Percentiles rank a stretch among this genome's conserved stretches.
Conservation (phyloP, 2,329 filamentous ascomycete genomes). For the Paracoccidioides lutzii region DNA sequence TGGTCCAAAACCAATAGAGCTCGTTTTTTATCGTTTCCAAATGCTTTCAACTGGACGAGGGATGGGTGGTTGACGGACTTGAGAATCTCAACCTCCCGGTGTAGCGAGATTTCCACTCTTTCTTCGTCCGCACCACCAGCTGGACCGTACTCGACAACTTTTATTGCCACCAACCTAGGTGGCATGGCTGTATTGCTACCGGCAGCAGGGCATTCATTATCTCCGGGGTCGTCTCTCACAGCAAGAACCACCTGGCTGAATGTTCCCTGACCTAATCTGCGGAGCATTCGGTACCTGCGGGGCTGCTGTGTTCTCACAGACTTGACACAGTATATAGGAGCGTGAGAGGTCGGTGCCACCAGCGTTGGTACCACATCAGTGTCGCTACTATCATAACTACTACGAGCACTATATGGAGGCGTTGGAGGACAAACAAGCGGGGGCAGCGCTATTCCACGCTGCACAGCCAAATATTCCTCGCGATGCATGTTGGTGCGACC, state of each 20-base stretch:
- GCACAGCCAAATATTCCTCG: slow-evolving; percentile 67
- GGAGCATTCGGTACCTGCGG: slow-evolving; percentile 66
- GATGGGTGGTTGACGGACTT: slow-evolving; percentile 78
- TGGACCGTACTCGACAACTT: slow-evolving; percentile 89
- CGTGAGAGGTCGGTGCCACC: slow-evolving; percentile 10
- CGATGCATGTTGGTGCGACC: slow-evolving; percentile 45
- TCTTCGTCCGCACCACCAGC: slow-evolving; percentile 88
- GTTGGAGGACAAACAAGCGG: slow-evolving; percentile 54
- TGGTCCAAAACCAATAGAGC: slow-evolving; percentile 81
- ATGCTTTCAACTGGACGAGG: slow-evolving; percentile 80
- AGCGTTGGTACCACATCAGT: slow-evolving; percentile 24
- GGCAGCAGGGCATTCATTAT: slow-evolving; percentile 16
- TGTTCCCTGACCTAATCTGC: slow-evolving; percentile 76
- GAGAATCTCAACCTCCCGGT: slow-evolving; percentile 90
- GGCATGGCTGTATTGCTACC: slow-evolving; percentile 8
- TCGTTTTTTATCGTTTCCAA: slow-evolving; percentile 68
- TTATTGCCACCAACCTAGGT: slow-evolving; percentile 73
- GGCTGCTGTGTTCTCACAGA: slow-evolving; percentile 56
- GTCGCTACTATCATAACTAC: slow-evolving; percentile 40
- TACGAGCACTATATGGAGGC: slow-evolving; percentile 62
- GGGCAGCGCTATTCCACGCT: slow-evolving; percentile 54
- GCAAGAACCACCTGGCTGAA: slow-evolving; percentile 92
- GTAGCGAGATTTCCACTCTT: slow-evolving; percentile 81
- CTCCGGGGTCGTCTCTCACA: slow-evolving; percentile 55
- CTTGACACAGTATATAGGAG: slow-evolving; percentile 51